phyloP scores from a whole-genome alignment of 2,329 filamentous ascomycete genomes.

The Helminthosporium solani region DNA sequence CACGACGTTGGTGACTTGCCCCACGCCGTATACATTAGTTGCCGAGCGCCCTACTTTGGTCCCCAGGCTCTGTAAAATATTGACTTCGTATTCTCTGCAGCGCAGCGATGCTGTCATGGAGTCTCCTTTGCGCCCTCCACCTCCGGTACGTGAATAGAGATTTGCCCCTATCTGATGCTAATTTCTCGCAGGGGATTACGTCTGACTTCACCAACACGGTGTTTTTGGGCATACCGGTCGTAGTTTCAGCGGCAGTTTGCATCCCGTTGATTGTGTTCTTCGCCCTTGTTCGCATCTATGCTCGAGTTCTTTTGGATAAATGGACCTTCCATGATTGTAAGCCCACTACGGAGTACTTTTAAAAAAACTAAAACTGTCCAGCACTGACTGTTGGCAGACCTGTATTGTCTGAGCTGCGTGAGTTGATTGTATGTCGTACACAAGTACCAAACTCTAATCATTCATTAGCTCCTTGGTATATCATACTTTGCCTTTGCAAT shows the following conservation, averaged over 20 bases:
- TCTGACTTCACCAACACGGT: constrained; percentile 17
- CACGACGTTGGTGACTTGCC: neutral
- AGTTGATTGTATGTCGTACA: neutral
- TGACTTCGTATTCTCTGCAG: constrained; percentile 4
- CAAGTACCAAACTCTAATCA: neutral
- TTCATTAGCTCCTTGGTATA: constrained; percentile 10
- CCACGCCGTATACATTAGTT: constrained; percentile 8
- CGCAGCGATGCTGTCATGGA: constrained; percentile 11
- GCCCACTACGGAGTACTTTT: neutral
- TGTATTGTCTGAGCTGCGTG: constrained; percentile 13
- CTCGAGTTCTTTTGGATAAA: constrained; percentile 12
- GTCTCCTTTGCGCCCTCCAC: constrained; percentile 11
- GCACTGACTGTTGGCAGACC: constrained; percentile 10
- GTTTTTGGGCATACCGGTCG: constrained; percentile 19
- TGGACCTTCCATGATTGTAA: constrained; percentile 23
- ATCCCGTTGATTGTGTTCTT: constrained; percentile 17
- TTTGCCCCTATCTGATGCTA: neutral
- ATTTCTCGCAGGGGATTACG: constrained; percentile 11
- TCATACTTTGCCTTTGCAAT: constrained; percentile 19
- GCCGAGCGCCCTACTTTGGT: constrained; percentile 3
- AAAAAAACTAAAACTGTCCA: no score
- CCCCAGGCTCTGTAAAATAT: constrained; percentile 1
- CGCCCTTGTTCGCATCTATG: constrained; percentile 14
- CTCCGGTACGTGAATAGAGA: constrained; percentile 3
- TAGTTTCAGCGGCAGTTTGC: constrained; percentile 15